Base-by-base conservation (phyloP, 2,329 filamentous ascomycete genomes). In the Aspergillus tamarii region DNA sequence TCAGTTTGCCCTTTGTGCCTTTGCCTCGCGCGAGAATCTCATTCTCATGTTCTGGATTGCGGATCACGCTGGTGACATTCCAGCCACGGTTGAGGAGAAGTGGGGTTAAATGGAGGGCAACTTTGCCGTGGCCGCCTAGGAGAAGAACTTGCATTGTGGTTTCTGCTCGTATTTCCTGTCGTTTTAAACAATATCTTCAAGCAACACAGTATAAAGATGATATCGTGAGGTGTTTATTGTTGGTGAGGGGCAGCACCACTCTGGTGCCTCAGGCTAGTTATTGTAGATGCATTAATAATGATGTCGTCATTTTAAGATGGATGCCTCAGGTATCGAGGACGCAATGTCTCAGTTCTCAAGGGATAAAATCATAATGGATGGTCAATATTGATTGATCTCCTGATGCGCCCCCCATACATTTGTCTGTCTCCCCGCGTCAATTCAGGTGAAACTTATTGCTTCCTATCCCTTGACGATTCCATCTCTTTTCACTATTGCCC, bases 51-150 rank as follows among this genome's bases (percentile, higher is more conserved):
- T 88, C 87, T n/a, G 87, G 81, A 67, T 88, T 86, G 71, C 92
- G 90, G 76, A 96, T 89, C 65, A 95, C 82, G 75, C 89, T 92
- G 64, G 90, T 93, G 60, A 96, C 90, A 68, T 87, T 87, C 90
- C 91, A 94, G 39, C 87, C 87, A 68, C 89, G 87, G 57, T 88
- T 83, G 48, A 95, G 87, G 9, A 96, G 87, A 64, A 94, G 84
- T 1, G 90, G 91, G 10, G 92, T 95, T 45, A 95, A 84, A 50
- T 89, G 80, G 63, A 91, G 87, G 68, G 91, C 87, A 64, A 95
- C 79, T 76, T 93, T 92, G 80, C 92, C 92, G 81, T 94, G 91
- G 72, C 92, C 92, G 72, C 92, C 92, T 66, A 95, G 86, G 68
- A 95, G 79, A 65, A 94, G 88, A 64, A 94, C 87, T 83, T 77